Evolutionary conservation across 441 rosid species (phyloP).

Genomic region (Pelargonium australe): DNA sequence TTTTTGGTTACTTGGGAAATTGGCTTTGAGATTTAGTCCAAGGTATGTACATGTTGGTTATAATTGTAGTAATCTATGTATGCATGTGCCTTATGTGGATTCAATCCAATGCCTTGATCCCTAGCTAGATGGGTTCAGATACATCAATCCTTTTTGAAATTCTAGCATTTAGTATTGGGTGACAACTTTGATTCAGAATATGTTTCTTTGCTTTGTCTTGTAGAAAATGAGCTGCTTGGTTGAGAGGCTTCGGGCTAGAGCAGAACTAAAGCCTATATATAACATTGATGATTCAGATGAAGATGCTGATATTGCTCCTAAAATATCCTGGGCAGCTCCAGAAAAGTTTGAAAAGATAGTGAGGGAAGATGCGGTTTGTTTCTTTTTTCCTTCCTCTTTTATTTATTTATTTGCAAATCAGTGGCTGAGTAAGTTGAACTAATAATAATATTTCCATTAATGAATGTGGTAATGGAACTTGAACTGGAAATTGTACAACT

Average conservation of each 20-base stretch:
- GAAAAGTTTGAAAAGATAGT: conserved; percentile 64
- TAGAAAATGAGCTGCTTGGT: conserved; percentile 97
- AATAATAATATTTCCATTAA: neutral
- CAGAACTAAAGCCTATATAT: conserved; percentile 78
- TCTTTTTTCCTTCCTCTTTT: conserved; percentile 23
- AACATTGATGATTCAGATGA: conserved; percentile 90
- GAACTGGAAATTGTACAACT: neutral
- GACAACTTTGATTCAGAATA: neutral
- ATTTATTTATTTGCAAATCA: conserved; percentile 1
- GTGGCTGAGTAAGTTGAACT: neutral
- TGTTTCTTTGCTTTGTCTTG: conserved; percentile 18
- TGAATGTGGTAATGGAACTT: neutral
- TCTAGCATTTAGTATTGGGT: neutral
- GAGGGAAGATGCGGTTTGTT: conserved; percentile 72
- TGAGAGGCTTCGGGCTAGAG: conserved; percentile 84
- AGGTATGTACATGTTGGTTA: neutral
- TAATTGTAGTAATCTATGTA: neutral
- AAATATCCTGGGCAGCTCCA: conserved; percentile 42
- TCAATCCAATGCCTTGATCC: neutral
- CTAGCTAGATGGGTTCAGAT: neutral
- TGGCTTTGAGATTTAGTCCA: neutral
- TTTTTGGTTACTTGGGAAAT: neutral
- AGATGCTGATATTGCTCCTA: conserved; percentile 55
- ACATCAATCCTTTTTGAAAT: neutral
- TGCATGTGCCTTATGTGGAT: neutral